Conservation (phyloP, 2,329 filamentous ascomycete genomes). For the Fusarium cicatricum region DNA sequence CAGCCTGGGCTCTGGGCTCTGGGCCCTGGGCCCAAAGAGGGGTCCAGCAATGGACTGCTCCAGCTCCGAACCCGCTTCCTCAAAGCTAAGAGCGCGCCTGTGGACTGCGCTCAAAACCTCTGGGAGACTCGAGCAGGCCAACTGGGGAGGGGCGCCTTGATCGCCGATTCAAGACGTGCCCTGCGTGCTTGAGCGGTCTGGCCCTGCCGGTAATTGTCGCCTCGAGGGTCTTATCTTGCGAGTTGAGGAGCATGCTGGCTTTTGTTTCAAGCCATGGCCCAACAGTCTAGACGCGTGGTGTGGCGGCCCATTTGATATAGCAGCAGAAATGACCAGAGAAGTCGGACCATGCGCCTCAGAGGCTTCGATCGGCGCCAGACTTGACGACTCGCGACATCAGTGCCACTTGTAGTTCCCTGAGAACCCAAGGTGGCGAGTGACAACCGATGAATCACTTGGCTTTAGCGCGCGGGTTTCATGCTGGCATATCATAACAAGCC, state of each 20-base stretch:
- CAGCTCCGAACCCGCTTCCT: conserved; percentile 5
- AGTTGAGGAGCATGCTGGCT: conserved; percentile 1
- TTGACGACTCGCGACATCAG: conserved; percentile 16
- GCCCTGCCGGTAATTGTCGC: conserved; percentile 14
- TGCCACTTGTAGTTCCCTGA: not conserved
- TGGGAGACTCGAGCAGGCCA: conserved; percentile 1
- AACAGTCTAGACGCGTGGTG: conserved; percentile 4
- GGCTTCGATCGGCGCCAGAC: conserved; percentile 13
- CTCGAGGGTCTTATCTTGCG: conserved; percentile 1
- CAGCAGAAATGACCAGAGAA: not conserved
- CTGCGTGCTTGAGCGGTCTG: conserved; percentile 24
- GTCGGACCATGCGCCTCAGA: not conserved
- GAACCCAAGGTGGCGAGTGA: not conserved
- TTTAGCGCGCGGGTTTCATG: conserved; percentile 2
- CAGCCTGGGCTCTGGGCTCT: too few species aligned
- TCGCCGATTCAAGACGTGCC: conserved; percentile 32
- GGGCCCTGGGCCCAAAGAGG: conserved; percentile 9
- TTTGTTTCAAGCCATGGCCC: conserved; percentile 7
- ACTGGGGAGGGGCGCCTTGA: conserved; percentile 20
- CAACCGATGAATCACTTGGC: not conserved
- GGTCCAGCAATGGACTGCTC: conserved; percentile 19
- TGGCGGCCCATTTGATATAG: not conserved
- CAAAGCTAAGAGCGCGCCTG: conserved; percentile 12
- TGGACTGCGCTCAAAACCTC: conserved; percentile 5
- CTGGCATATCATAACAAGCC: not conserved